Percentiles rank a stretch among this genome's conserved stretches.
Evolutionary conservation across 208 protist genomes (phyloP).

Genomic region (Leishmania mexicana): DNA sequence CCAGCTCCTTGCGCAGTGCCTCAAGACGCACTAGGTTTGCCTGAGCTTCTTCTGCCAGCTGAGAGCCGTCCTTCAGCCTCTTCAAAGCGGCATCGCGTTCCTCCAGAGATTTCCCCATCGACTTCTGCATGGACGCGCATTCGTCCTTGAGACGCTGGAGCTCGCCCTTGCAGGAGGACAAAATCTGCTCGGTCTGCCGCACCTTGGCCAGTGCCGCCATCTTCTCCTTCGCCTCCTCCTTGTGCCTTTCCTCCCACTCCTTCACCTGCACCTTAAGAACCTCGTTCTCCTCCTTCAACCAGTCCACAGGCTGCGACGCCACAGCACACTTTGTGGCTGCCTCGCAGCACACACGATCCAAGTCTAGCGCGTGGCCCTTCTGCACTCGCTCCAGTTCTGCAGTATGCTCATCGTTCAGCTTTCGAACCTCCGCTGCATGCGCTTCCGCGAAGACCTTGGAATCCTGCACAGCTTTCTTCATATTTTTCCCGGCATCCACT

Average conservation of each 20-base stretch:
- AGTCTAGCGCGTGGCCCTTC: constrained; percentile 13
- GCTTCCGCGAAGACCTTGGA: too few relatives aligned
- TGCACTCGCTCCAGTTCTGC: not conserved
- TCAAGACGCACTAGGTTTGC: constrained; percentile 15
- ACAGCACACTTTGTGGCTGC: constrained; percentile 19
- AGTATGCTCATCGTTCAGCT: constrained; percentile 15
- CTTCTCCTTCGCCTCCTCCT: constrained; percentile 16
- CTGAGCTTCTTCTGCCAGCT: constrained; percentile 27
- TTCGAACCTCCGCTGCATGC: not conserved
- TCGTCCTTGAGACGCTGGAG: constrained; percentile 22
- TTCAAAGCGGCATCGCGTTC: constrained; percentile 24
- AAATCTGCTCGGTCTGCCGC: constrained; percentile 19
- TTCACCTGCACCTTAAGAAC: constrained; percentile 21
- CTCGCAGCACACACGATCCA: constrained; percentile 17
- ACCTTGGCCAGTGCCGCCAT: constrained; percentile 4
- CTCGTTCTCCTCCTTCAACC: constrained; percentile 44
- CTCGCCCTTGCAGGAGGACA: constrained; percentile 13
- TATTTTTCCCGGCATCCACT: constrained; percentile 2
- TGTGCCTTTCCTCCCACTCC: constrained; percentile 21
- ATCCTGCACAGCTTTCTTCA: not conserved
- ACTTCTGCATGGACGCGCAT: constrained; percentile 14
- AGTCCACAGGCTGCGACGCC: constrained; percentile 32
- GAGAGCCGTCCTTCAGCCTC: constrained; percentile 24
- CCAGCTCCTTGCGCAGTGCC: constrained; percentile 22
- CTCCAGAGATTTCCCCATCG: constrained; percentile 1